Percentiles rank a stretch among this genome's conserved stretches.
These are phyloP conservation scores for Chrysophaeum taylorii DNA, from an alignment of 352 stramenopile species.

Conservation along the genomic window DNA sequence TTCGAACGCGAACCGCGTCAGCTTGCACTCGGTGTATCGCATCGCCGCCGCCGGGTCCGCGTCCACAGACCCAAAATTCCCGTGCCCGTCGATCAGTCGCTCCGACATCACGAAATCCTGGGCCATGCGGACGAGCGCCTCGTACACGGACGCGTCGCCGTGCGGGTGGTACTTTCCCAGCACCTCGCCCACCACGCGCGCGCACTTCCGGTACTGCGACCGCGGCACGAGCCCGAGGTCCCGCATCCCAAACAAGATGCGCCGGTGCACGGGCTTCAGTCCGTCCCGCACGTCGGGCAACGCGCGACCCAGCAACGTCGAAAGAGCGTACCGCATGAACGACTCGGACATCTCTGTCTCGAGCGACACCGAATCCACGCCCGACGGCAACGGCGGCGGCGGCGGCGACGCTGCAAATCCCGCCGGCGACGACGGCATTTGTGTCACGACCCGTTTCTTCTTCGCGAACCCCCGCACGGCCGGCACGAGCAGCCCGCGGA, in stretches of 20 bases:
- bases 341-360: conserved; percentile 42
- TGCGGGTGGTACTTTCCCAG: conserved; percentile 68
- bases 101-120: conserved; percentile 57
- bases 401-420: too few relatives aligned
- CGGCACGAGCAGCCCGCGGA: too few relatives aligned
- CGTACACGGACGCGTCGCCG: conserved; percentile 63
- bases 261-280: conserved; percentile 63
- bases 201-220: conserved; percentile 57
- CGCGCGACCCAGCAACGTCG: conserved; percentile 61
- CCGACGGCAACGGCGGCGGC: too few relatives aligned
- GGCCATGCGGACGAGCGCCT: conserved; percentile 62
- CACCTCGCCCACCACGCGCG: conserved; percentile 64
- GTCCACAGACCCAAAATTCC: conserved; percentile 67
- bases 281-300: conserved; percentile 63
- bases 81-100: conserved; percentile 59
- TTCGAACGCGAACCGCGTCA: conserved; percentile 48
- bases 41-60: conserved; percentile 62
- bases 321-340: conserved; percentile 70
- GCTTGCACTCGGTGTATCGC: conserved; percentile 64
- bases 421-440: too few relatives aligned
- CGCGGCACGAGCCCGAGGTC: conserved; percentile 44
- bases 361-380: too few relatives aligned
- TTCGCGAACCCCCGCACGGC: too few relatives aligned
- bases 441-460: too few relatives aligned
- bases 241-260: conserved; percentile 66